Percentiles rank a stretch among this genome's conserved stretches.
Evolutionary conservation across 2,329 filamentous ascomycete genomes (phyloP).

Genomic region (Aspergillus texensis): DNA sequence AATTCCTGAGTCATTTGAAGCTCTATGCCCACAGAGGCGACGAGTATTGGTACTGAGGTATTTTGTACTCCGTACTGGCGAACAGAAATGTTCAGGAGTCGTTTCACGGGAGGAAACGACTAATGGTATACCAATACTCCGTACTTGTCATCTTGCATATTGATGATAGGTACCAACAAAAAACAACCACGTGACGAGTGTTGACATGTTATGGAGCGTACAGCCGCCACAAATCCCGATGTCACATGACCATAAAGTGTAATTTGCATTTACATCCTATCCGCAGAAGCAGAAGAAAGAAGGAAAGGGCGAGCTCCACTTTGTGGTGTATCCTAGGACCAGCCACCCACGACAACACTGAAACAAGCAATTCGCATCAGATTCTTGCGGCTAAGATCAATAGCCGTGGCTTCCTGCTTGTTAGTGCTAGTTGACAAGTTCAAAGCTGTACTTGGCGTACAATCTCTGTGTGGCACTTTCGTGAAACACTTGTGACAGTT

Average conservation of each 20-base stretch:
- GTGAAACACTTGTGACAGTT: background rate
- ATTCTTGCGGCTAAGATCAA: background rate
- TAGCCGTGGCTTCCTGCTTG: background rate
- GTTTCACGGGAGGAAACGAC: too few species aligned
- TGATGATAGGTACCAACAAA: too few species aligned
- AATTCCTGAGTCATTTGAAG: too few species aligned
- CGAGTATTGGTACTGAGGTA: too few species aligned
- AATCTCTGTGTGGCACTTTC: too few species aligned
- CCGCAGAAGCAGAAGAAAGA: background rate
- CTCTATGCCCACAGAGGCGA: too few species aligned
- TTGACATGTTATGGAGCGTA: background rate
- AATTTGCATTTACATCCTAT: background rate
- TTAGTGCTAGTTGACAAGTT: background rate
- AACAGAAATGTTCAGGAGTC: too few species aligned
- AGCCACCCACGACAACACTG: background rate
- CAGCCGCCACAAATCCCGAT: too few species aligned
- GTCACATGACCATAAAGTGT: background rate
- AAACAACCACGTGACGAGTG: background rate
- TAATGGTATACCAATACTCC: too few species aligned
- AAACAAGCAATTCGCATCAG: background rate
- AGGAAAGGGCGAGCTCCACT: conserved; percentile 8
- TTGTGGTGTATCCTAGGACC: background rate
- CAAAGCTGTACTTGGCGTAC: background rate
- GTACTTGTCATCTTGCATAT: too few species aligned
- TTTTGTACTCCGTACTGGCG: too few species aligned